These are phyloP conservation scores for Diaporthe vexans DNA, from an alignment of 2,329 filamentous ascomycete species.

Conservation along the genomic window DNA sequence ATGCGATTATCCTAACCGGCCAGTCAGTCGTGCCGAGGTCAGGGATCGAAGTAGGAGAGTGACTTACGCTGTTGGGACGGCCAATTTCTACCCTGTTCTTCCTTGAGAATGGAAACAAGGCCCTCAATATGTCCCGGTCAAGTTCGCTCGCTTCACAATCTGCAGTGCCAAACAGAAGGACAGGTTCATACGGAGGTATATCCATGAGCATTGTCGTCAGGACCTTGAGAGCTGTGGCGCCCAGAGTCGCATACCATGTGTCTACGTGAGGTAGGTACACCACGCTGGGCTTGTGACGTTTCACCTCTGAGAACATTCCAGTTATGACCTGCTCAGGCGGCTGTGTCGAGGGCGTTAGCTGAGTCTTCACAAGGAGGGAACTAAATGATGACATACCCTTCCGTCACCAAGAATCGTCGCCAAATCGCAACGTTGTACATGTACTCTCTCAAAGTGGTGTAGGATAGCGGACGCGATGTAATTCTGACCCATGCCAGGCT, in stretches of 20 bases:
- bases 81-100: slow-evolving; percentile 81
- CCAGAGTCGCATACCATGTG: slow-evolving; percentile 80
- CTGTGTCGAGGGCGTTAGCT: slow-evolving; percentile 53
- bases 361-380: slow-evolving; percentile 37
- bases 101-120: slow-evolving; percentile 88
- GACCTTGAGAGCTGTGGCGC: slow-evolving; percentile 79
- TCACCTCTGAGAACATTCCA: slow-evolving; percentile 90
- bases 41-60: background rate
- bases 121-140: slow-evolving; percentile 74
- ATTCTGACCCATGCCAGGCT: slow-evolving; percentile 90
- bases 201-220: slow-evolving; percentile 86
- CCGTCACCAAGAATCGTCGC: slow-evolving; percentile 88
- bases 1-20: slow-evolving; percentile 69
- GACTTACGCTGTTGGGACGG: slow-evolving; percentile 73
- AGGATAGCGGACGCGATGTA: slow-evolving; percentile 89
- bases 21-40: slow-evolving; percentile 27
- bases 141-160: slow-evolving; percentile 77
- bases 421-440: slow-evolving; percentile 95
- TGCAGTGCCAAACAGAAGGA: slow-evolving; percentile 88
- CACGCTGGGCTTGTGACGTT: slow-evolving; percentile 94
- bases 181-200: slow-evolving; percentile 89
- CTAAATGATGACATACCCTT: slow-evolving; percentile 65
- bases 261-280: slow-evolving; percentile 95
- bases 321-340: slow-evolving; percentile 91
- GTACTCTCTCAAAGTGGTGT: slow-evolving; percentile 92